Evolutionary conservation across 176 grass and related monocot genomes (phyloP), one percentile per base, ranked within the genome.

Genomic region (Aegilops sharonensis): DNA sequence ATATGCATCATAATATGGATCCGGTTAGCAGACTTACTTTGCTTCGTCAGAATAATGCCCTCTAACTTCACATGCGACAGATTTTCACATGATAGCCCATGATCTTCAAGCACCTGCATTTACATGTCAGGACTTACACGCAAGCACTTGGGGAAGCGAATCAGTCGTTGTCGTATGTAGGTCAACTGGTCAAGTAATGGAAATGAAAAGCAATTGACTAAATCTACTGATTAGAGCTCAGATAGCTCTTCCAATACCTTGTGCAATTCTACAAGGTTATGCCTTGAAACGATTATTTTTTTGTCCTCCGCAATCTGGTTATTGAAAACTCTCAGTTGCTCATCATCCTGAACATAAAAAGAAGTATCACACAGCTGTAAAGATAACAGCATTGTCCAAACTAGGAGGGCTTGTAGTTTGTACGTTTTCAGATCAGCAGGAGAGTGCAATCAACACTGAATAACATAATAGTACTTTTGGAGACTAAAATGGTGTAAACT

Each of bases 241-340:
- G 21, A 39, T 21, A 32, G 37, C 17, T 52, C 32, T 80, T 77
- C 52, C 61, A 81, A 76, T 68, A 98, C 96, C 96, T 95, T 98
- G 69, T 94, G 84, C 66, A 94, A 86, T 90, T 95, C 91, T 36
- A 89, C 82, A 68, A 95, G 93, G 79, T 92, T 95, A 71, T 89
- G 86, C 75, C 93, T 98, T 79, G 90, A 94, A 84, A 88, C 81
- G 52, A 94, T 98, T 64, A 98, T 98, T 71, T 91, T 98, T 78
- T 60, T 95, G 68, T 98, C 96, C 75, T 91, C 92, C 68, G 92
- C 88, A 78, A 98, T 95, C 48, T 95, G 91, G 85, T 87, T 98
- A 85, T 95, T 94, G 79, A 98, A 92, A 91, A 87, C 86, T 85
- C 90, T 89, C 32, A 95, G 66, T 80, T 92, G 88, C 75, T 95